phyloP scores from a whole-genome alignment of 768 basidiomycete genomes.

The Pisolithus albus region DNA sequence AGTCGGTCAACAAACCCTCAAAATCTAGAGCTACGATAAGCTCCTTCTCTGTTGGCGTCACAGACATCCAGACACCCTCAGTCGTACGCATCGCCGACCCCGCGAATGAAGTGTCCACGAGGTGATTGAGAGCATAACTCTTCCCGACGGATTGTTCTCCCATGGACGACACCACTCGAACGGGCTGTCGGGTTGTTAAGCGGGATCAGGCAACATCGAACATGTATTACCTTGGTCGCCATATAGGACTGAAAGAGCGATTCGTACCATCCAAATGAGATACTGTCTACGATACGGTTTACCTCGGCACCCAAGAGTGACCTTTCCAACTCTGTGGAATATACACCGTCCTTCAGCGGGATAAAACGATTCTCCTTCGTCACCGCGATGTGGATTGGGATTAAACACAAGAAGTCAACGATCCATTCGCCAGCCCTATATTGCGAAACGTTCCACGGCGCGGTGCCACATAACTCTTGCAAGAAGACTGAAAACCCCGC shows the following conservation, averaged over 20 bases:
- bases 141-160: conserved; percentile 65
- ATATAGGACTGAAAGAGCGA: conserved; percentile 57
- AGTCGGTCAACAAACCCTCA: conserved; percentile 35
- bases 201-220: neutral
- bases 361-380: conserved; percentile 55
- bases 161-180: conserved; percentile 63
- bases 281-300: conserved; percentile 45
- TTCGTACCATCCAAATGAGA: conserved; percentile 62
- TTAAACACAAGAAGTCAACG: conserved; percentile 52
- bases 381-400: conserved; percentile 58
- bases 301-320: conserved; percentile 54
- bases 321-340: conserved; percentile 43
- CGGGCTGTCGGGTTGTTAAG: conserved; percentile 33
- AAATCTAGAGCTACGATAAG: conserved; percentile 58
- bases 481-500: conserved; percentile 17
- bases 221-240: conserved; percentile 40
- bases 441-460: conserved; percentile 22
- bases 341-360: conserved; percentile 53
- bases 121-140: conserved; percentile 51
- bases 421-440: conserved; percentile 52
- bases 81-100: conserved; percentile 63
- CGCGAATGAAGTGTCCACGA: conserved; percentile 59
- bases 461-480: conserved; percentile 1
- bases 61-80: conserved; percentile 64
- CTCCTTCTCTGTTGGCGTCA: conserved; percentile 49